phyloP scores from a whole-genome alignment of 116 monocot genomes.

The Trichopus zeylanicus region DNA sequence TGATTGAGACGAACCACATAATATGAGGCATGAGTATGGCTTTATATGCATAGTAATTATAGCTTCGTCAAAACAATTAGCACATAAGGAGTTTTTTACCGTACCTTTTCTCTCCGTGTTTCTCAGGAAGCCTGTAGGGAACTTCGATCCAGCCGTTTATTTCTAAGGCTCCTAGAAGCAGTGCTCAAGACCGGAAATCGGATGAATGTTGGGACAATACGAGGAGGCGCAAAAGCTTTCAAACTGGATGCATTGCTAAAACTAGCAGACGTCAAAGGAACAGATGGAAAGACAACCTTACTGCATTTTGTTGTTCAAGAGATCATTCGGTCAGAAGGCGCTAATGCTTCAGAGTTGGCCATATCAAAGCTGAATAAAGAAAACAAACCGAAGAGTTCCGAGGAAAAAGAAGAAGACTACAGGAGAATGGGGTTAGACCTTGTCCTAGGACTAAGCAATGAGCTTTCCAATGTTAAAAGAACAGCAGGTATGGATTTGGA shows the following conservation, averaged over 20 bases:
- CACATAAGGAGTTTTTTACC: too few species aligned
- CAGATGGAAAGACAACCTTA: conserved; percentile 85
- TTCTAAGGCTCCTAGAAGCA: conserved; percentile 75
- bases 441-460: conserved; percentile 50
- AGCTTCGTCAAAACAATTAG: too few species aligned
- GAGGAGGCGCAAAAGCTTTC: conserved; percentile 90
- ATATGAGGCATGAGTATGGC: too few species aligned
- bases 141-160: conserved; percentile 69
- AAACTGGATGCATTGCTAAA: conserved; percentile 85
- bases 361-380: not conserved
- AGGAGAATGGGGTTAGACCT: conserved; percentile 40
- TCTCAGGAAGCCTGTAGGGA: conserved; percentile 94
- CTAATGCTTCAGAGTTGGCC: not conserved
- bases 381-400: not conserved
- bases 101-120: too few species aligned
- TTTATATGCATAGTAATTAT: too few species aligned
- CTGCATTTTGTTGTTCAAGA: conserved; percentile 94
- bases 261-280: conserved; percentile 82
- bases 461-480: conserved; percentile 78
- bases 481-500: conserved; percentile 72
- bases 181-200: conserved; percentile 89
- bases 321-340: conserved; percentile 41
- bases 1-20: too few species aligned
- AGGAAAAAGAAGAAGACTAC: conserved; percentile 26
- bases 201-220: conserved; percentile 80